These are phyloP conservation scores for Acanthamoeba culbertsoni DNA, from an alignment of 208 protist genomes.

Conservation along the genomic window DNA sequence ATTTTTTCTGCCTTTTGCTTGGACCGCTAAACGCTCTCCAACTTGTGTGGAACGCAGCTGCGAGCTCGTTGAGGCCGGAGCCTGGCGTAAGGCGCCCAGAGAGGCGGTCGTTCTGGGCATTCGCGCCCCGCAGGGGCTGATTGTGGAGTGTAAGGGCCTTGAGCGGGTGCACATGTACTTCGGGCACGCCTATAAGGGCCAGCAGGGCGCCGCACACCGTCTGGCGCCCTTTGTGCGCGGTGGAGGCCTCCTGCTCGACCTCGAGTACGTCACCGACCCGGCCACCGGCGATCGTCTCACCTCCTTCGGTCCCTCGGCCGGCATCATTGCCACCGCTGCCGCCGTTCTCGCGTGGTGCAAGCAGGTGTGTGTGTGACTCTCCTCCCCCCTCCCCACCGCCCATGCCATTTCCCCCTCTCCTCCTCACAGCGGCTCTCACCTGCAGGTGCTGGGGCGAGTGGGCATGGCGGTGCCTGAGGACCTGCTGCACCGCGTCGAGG, in stretches of 20 bases:
- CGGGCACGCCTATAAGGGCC: conserved; percentile 83
- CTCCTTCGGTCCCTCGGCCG: conserved; percentile 82
- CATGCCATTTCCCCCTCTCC: neutral
- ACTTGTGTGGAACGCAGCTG: no score
- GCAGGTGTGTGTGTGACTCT: neutral
- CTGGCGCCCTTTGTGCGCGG: conserved; percentile 73
- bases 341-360: conserved; percentile 48
- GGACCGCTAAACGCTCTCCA: no score
- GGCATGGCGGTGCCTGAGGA: conserved; percentile 41
- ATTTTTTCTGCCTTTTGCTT: neutral
- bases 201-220: conserved; percentile 78
- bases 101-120: conserved; percentile 78
- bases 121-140: conserved; percentile 72
- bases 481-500: neutral
- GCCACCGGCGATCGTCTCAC: conserved; percentile 72
- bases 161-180: conserved; percentile 83
- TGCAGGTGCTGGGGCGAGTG: neutral
- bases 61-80: conserved; percentile 52
- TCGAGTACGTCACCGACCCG: conserved; percentile 81
- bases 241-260: conserved; percentile 69
- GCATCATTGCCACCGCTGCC: conserved; percentile 76
- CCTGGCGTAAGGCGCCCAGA: conserved; percentile 64
- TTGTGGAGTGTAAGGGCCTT: conserved; percentile 35
- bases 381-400: neutral
- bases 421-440: no score